Evolutionary conservation across 768 basidiomycete genomes (phyloP).

Genomic region (Leccinum truebloodii): DNA sequence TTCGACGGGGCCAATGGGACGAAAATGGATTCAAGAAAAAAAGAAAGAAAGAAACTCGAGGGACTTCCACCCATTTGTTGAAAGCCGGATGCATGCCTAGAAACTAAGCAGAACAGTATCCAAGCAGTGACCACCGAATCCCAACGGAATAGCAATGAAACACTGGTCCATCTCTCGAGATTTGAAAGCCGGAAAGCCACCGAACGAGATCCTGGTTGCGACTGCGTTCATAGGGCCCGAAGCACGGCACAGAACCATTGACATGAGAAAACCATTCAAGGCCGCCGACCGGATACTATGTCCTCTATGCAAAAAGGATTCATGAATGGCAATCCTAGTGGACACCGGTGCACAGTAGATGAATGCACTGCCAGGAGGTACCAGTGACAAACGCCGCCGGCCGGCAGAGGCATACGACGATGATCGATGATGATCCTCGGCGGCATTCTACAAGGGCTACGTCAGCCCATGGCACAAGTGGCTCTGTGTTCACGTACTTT

Average conservation of each 20-base stretch:
- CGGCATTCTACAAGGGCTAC: too few relatives aligned
- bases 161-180: background rate
- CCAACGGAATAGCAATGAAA: background rate
- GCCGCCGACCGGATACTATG: background rate
- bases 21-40: too few relatives aligned
- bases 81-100: slow-evolving; percentile 5
- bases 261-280: background rate
- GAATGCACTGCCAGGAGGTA: background rate
- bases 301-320: background rate
- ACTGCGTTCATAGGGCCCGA: background rate
- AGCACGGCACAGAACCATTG: background rate
- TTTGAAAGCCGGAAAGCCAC: background rate
- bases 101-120: slow-evolving; percentile 14
- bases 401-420: background rate
- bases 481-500: background rate
- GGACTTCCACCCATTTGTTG: slow-evolving; percentile 4
- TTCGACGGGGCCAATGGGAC: too few relatives aligned
- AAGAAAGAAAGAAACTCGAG: slow-evolving; percentile 3
- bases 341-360: background rate
- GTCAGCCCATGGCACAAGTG: background rate
- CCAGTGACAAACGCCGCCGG: background rate
- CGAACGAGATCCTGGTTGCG: background rate
- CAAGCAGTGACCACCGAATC: background rate
- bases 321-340: background rate
- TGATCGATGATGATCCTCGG: background rate